Percentiles rank a stretch among this genome's conserved stretches.
Conservation (phyloP, 306 rosid species). For the Neltuma alba region DNA sequence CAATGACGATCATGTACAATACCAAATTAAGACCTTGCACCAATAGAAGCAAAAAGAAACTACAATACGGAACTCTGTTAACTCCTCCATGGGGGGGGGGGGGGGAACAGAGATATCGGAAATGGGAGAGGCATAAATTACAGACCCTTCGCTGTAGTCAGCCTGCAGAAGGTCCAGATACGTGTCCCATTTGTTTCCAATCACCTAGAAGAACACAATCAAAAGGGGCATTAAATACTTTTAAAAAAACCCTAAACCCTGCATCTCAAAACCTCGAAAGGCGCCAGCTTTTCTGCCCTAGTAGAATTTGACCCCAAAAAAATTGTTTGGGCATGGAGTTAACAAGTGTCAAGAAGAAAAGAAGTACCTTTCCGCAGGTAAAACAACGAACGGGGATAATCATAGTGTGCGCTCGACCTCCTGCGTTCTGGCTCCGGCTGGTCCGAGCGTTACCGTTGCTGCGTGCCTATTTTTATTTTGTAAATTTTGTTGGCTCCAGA, state of each 20-base stretch:
- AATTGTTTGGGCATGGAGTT: neutral
- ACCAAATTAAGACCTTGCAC: neutral
- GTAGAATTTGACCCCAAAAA: neutral
- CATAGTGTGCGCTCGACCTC: constrained; percentile 40
- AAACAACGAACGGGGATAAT: constrained; percentile 89
- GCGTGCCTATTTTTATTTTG: too few species aligned
- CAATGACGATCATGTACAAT: neutral
- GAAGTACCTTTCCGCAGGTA: constrained; percentile 85
- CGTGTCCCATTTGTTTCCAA: constrained; percentile 94
- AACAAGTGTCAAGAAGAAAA: neutral
- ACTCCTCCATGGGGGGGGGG: neutral
- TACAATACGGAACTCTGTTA: neutral
- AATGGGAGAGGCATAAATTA: neutral
- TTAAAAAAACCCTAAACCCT: constrained; percentile 41
- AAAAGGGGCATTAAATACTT: neutral
- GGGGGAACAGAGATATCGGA: neutral
- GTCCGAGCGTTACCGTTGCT: neutral
- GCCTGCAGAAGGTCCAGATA: constrained; percentile 92
- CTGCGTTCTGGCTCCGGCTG: neutral
- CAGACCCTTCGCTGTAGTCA: constrained; percentile 88
- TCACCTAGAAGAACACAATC: constrained; percentile 56
- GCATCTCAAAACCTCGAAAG: neutral
- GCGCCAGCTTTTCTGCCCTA: neutral
- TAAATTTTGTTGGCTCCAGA: too few species aligned
- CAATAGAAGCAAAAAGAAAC: neutral